phyloP scores from a whole-genome alignment of 495 filamentous ascomycete species.

The Delitschia confertaspora region DNA sequence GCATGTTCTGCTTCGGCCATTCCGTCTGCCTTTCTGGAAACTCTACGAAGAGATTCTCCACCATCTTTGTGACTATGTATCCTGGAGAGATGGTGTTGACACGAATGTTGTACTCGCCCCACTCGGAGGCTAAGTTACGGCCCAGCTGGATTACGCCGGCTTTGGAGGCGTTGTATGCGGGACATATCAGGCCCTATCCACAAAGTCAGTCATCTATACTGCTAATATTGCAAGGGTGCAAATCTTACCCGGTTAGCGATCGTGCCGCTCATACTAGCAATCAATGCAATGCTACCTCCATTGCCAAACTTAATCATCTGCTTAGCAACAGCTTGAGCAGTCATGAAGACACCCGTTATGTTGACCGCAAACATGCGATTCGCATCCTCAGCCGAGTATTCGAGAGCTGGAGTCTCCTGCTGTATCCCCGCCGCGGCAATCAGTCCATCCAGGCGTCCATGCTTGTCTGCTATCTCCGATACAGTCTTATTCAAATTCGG shows the following conservation, averaged over 20 bases:
- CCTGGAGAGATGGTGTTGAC: conserved; percentile 94
- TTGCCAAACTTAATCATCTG: conserved; percentile 69
- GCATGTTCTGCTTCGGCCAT: conserved; percentile 87
- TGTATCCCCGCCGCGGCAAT: conserved; percentile 52
- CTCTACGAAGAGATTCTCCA: conserved; percentile 64
- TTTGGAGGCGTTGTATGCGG: conserved; percentile 63
- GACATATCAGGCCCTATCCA: conserved; percentile 67
- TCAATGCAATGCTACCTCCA: conserved; percentile 61
- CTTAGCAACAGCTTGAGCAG: conserved; percentile 60
- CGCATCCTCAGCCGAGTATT: conserved; percentile 61
- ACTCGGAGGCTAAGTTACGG: conserved; percentile 61
- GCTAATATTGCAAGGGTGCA: conserved; percentile 59
- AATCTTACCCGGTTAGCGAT: conserved; percentile 71
- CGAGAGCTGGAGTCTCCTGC: conserved; percentile 25
- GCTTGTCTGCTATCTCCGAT: conserved; percentile 55
- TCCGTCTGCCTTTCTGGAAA: conserved; percentile 65
- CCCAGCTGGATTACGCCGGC: conserved; percentile 60
- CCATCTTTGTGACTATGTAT: conserved; percentile 92
- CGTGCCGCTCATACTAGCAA: conserved; percentile 66
- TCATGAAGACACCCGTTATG: conserved; percentile 72
- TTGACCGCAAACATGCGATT: conserved; percentile 70
- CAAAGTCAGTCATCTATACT: conserved; percentile 66
- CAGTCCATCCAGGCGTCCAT: conserved; percentile 69
- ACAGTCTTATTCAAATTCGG: conserved; percentile 57
- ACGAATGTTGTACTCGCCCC: conserved; percentile 76